phyloP scores from a whole-genome alignment of 2,329 filamentous ascomycete genomes.

The Lecanicillium sp. region DNA sequence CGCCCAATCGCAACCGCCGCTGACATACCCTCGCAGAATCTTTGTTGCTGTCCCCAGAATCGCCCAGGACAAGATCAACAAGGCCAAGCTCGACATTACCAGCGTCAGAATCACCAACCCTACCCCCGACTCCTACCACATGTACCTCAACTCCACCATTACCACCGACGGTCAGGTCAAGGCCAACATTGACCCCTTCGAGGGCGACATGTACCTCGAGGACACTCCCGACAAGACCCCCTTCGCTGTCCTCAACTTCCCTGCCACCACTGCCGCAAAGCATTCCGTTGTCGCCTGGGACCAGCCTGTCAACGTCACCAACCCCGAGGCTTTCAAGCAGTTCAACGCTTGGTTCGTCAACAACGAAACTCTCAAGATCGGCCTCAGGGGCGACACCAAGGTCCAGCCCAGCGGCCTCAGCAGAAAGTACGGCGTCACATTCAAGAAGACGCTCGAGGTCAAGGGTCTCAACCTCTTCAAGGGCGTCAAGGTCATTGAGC shows the following conservation, averaged over 20 bases:
- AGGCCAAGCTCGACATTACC: constrained; percentile 51
- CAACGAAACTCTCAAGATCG: constrained; percentile 44
- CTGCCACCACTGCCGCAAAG: constrained; percentile 42
- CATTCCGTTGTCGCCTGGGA: constrained; percentile 46
- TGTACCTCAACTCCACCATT: constrained; percentile 53
- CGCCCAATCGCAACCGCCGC: no score
- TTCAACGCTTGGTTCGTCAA: constrained; percentile 51
- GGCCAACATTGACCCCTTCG: constrained; percentile 45
- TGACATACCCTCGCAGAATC: constrained; percentile 42
- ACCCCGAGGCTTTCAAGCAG: constrained; percentile 43
- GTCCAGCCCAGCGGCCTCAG: constrained; percentile 45
- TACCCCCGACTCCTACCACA: constrained; percentile 36
- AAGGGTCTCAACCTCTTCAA: constrained; percentile 49
- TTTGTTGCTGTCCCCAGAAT: constrained; percentile 52
- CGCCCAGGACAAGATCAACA: constrained; percentile 50
- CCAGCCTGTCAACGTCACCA: constrained; percentile 40
- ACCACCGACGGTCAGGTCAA: constrained; percentile 44
- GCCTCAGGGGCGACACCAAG: constrained; percentile 45
- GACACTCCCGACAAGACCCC: constrained; percentile 40
- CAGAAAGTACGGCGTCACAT: constrained; percentile 43
- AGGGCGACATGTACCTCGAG: constrained; percentile 49
- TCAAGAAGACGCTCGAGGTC: constrained; percentile 49
- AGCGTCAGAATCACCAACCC: constrained; percentile 45
- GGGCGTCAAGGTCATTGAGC: constrained; percentile 47
- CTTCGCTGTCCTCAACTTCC: constrained; percentile 48